A percentile compares a stretch with the other conserved stretches of the same genome.
These are phyloP conservation scores for Bipolaris cookei DNA, from an alignment of 2,329 filamentous ascomycete species.

Conservation along the genomic window DNA sequence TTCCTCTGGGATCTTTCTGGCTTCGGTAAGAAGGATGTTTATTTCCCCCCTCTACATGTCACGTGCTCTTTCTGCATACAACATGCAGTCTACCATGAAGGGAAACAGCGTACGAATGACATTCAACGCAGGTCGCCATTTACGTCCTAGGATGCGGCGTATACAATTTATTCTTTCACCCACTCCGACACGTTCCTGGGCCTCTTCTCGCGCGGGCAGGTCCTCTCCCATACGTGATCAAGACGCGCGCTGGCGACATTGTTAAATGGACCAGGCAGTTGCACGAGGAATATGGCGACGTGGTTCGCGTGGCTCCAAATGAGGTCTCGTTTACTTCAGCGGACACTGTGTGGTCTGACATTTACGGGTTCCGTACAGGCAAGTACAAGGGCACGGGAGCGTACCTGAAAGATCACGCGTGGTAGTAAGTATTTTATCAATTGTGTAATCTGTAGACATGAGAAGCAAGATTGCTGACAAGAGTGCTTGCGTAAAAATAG, in stretches of 20 bases:
- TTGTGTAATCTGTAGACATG: too few species aligned
- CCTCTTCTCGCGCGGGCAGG: constrained; percentile 46
- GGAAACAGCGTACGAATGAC: background rate
- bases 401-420: constrained; percentile 48
- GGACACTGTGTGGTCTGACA: constrained; percentile 54
- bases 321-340: constrained; percentile 54
- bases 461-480: too few species aligned
- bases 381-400: constrained; percentile 44
- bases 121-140: constrained; percentile 11
- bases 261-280: constrained; percentile 34
- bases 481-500: background rate
- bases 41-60: too few species aligned
- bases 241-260: constrained; percentile 36
- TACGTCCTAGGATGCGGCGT: constrained; percentile 28
- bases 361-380: constrained; percentile 51
- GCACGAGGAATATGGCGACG: constrained; percentile 53
- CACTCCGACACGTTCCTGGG: constrained; percentile 53
- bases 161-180: constrained; percentile 54
- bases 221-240: constrained; percentile 41
- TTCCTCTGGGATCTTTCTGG: too few species aligned
- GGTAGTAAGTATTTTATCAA: constrained; percentile 31
- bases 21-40: too few species aligned
- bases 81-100: too few species aligned
- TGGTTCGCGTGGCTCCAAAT: constrained; percentile 51
- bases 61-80: too few species aligned